Evolutionary conservation across 306 rosid species (phyloP), one percentile per base, ranked within the genome.

Genomic region (Pueraria montana): DNA sequence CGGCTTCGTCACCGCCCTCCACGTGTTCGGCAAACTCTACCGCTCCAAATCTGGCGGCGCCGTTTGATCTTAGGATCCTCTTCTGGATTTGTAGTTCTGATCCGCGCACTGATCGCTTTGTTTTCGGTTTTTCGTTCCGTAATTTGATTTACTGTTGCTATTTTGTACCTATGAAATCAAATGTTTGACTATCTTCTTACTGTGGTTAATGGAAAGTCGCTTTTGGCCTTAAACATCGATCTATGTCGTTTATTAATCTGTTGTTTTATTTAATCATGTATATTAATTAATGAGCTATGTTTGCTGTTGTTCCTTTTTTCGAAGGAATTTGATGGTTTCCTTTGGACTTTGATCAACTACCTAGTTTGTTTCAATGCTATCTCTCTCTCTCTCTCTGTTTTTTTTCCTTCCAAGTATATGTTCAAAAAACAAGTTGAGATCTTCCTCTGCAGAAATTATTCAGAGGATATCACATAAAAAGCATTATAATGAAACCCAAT

Each of bases 1-100:
- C 85, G 97, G 92, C 50, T 95, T 95, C 70, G 97, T 95, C 77
- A 89, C 98, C 23, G 92, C 91, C 24, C 97, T 95, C 72, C 98
- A 95, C 85, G 97, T 95, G 74, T 88, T 93, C 74, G 98, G 98
- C 53, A 95, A 95, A 59, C 85, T 87, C 24, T 87, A 87, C 77
- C 88, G 90, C 45, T 75, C 76, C 74, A 77, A 81, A 87, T 52
- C 88, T 20, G 80, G 76, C 11, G 92, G 76, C 5, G 88, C 85
- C 20, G 40, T 6, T 34, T 34, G 40, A 34, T 34, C 8, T 0
- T 6, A 34, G 0, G 40, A 34, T 34, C 40, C 40, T 34, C 40
- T 34, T 34, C 8, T 36, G 76, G 36, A 11, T 65, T 20, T 71
- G 52, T 32, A 45, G 62, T 32, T 46, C 63, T n/a, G 81, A 78